phyloP scores from a whole-genome alignment of 2,329 filamentous ascomycete genomes.

The Stagonosporopsis rhizophila region DNA sequence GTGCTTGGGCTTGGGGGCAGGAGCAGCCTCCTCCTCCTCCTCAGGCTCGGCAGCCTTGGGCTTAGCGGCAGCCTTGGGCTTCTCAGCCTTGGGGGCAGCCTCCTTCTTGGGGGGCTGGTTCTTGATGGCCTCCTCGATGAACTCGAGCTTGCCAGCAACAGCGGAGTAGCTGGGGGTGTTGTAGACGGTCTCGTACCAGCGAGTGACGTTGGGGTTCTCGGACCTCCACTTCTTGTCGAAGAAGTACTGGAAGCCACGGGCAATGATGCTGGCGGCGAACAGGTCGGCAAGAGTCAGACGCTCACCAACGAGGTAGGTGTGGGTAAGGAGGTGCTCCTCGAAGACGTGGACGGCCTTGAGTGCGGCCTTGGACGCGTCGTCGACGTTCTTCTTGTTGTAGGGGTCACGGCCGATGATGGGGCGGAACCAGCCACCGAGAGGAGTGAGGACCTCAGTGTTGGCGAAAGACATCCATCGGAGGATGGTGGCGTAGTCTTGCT shows the following conservation, averaged over 20 bases:
- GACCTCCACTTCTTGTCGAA: slow-evolving; percentile 89
- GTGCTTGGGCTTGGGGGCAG: slow-evolving; percentile 93
- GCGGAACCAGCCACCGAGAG: slow-evolving; percentile 80
- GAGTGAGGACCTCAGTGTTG: slow-evolving; percentile 83
- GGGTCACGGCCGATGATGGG: slow-evolving; percentile 80
- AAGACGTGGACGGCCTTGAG: slow-evolving; percentile 73
- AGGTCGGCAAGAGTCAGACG: slow-evolving; percentile 95
- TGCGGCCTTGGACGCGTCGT: slow-evolving; percentile 75
- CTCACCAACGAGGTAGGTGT: slow-evolving; percentile 98
- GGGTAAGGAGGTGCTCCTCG: slow-evolving; percentile 86
- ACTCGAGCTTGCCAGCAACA: slow-evolving; percentile 75
- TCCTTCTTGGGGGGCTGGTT: slow-evolving; percentile 77
- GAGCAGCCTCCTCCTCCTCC: slow-evolving; percentile 64
- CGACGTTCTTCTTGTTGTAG: slow-evolving; percentile 98
- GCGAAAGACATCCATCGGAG: slow-evolving; percentile 97
- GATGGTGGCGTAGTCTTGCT: slow-evolving; percentile 99
- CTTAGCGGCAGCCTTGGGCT: slow-evolving; percentile 67
- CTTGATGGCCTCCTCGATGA: slow-evolving; percentile 82
- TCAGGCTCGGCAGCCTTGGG: slow-evolving; percentile 62
- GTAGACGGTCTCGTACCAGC: slow-evolving; percentile 94
- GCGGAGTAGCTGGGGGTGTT: slow-evolving; percentile 91
- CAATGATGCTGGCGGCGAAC: slow-evolving; percentile 79
- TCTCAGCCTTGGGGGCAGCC: slow-evolving; percentile 71
- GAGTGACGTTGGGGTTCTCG: slow-evolving; percentile 82
- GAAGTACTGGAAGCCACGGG: slow-evolving; percentile 91